Evolutionary conservation across 2,329 filamentous ascomycete species (phyloP), one percentile per base, ranked within the genome.

Genomic region (Fusarium zealandicum): DNA sequence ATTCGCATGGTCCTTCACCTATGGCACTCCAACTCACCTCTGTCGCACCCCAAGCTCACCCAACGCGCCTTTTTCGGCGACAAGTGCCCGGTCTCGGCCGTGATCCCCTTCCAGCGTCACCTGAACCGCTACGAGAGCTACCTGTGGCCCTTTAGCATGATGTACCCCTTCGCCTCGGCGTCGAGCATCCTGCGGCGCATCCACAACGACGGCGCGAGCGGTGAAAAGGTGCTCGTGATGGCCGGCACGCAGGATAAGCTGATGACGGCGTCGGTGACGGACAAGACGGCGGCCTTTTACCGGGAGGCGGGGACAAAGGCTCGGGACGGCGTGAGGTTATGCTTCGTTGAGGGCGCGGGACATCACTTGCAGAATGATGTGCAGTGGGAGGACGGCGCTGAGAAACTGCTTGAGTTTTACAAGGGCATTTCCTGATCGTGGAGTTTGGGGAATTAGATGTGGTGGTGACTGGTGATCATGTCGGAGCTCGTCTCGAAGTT

Each of bases 301-400:
- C 52, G 63, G 9, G 47, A 50, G 16, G 61, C 45, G 10, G 56
- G 51, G 11, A 44, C 17, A 6, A 40, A 35, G 4, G 51, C 48
- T 47, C 48, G 46, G 5, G 48, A 70, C 10, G 77, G 76, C 1
- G 77, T 82, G 9, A 66, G 69, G 39, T 67, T 79, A 39, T 72
- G 62, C 13, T 68, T 78, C 38, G 76, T 82, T 1, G 69, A 73
- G 3, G 75, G 73, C 3, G 72, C 79, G 4, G 81, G 76, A 2
- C 80, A 84, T 65, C 81, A 84, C 68, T 55, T 83, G 37, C 80
- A 83, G 64, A 82, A 84, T 49, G 80, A 84, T 60, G 67, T 76
- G 10, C 71, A 73, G 32, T 82, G 78, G 78, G 69, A 80, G 47
- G 65, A 73, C 3, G 81, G 80, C 1, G 80, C 78, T 1, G 66